phyloP scores from a whole-genome alignment of 768 basidiomycete genomes.

The Austroboletus festivus region DNA sequence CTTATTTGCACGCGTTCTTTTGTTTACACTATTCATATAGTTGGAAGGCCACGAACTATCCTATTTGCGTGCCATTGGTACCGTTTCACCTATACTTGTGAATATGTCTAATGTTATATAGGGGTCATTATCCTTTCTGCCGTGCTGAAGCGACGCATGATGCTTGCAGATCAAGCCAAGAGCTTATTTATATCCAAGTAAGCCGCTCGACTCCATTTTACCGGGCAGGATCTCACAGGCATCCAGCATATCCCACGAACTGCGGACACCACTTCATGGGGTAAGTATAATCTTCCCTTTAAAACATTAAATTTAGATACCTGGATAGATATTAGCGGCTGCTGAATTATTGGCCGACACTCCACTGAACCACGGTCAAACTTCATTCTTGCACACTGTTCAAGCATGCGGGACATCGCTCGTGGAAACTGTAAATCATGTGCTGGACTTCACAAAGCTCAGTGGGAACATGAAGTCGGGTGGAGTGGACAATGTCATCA shows the following conservation, averaged over 20 bases:
- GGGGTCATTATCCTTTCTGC: conserved; percentile 93
- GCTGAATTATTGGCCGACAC: conserved; percentile 90
- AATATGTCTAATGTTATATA: conserved; percentile 16
- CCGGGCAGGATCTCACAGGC: conserved; percentile 6
- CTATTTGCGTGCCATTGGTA: conserved; percentile 87
- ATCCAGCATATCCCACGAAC: conserved; percentile 81
- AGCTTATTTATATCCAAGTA: conserved; percentile 90
- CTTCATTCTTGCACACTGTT: conserved; percentile 87
- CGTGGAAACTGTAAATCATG: conserved; percentile 95
- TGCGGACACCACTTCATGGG: conserved; percentile 89
- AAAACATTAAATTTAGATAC: not conserved
- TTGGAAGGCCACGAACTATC: conserved; percentile 88
- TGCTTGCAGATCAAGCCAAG: conserved; percentile 92
- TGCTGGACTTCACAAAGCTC: conserved; percentile 92
- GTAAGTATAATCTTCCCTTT: conserved; percentile 38
- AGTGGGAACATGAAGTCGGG: conserved; percentile 82
- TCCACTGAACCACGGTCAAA: conserved; percentile 73
- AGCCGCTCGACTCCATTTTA: conserved; percentile 16
- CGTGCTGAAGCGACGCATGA: conserved; percentile 88
- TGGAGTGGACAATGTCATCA: conserved; percentile 73
- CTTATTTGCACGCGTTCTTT: not conserved
- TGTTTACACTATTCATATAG: conserved; percentile 36
- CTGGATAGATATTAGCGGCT: conserved; percentile 73
- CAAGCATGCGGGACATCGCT: conserved; percentile 94
- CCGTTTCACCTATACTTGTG: not conserved